Evolutionary conservation across 805 yeast genomes (phyloP).

Genomic region (Blastobotrys americana): DNA sequence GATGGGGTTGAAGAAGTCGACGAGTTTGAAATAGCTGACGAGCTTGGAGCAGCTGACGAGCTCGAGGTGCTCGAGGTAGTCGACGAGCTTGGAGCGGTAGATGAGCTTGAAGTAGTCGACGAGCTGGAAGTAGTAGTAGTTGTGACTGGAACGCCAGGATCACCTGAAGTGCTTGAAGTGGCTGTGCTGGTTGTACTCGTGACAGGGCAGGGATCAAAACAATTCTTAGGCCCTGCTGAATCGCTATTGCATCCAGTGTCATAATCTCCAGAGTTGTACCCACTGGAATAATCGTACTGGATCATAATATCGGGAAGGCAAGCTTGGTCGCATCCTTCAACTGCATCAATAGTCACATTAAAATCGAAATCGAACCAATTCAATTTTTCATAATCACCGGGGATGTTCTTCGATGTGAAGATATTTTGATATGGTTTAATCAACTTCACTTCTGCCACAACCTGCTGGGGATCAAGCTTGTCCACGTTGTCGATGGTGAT

Average conservation of each 20-base stretch:
- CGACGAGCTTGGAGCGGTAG: background rate
- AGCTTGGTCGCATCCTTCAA: background rate
- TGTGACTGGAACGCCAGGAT: no score
- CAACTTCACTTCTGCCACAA: background rate
- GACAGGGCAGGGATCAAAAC: background rate
- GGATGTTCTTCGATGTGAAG: background rate
- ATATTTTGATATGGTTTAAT: background rate
- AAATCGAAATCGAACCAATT: conserved; percentile 2
- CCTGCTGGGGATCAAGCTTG: background rate
- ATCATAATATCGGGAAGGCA: background rate
- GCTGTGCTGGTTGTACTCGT: background rate
- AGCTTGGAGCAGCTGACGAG: background rate
- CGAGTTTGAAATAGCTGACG: background rate
- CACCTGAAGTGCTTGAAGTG: background rate
- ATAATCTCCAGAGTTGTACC: background rate
- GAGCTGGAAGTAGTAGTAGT: background rate
- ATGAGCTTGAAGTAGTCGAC: background rate
- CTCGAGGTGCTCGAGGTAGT: background rate
- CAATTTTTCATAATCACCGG: background rate
- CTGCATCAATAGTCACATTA: background rate
- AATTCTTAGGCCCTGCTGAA: background rate
- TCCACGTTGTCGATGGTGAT: conserved; percentile 2
- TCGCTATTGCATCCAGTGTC: conserved; percentile 1
- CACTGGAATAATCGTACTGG: background rate
- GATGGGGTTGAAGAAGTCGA: background rate